Percentiles rank a stretch among this genome's conserved stretches.
Evolutionary conservation across 352 stramenopile species (phyloP).

Genomic region (Pythium utonaiense): DNA sequence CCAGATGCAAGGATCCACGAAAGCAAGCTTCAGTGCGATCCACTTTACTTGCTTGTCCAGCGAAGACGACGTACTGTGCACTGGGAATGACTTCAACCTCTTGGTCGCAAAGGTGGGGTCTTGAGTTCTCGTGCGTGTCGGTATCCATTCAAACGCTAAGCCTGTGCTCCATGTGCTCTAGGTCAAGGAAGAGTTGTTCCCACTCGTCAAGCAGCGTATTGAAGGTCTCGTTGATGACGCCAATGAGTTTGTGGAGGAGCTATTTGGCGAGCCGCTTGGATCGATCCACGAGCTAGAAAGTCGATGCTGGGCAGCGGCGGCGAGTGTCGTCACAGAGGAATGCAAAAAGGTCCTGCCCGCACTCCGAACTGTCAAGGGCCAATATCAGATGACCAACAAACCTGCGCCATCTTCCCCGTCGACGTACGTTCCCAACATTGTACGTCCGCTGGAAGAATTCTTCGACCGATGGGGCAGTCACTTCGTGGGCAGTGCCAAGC

Average conservation of each 20-base stretch:
- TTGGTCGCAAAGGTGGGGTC: slow-evolving; percentile 45
- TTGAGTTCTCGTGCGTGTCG: no score
- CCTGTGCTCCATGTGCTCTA: slow-evolving; percentile 16
- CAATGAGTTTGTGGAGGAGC: slow-evolving; percentile 39
- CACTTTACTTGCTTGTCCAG: slow-evolving; percentile 41
- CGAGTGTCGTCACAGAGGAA: slow-evolving; percentile 59
- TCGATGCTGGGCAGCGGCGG: slow-evolving; percentile 61
- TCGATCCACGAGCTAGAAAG: slow-evolving; percentile 40
- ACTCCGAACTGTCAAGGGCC: slow-evolving; percentile 82
- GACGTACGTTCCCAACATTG: slow-evolving; percentile 75
- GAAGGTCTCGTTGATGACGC: slow-evolving; percentile 42
- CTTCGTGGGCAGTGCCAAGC: slow-evolving; percentile 36
- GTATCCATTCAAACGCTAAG: no score
- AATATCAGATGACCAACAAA: slow-evolving; percentile 91
- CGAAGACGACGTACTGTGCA: slow-evolving; percentile 68
- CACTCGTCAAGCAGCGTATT: slow-evolving; percentile 31
- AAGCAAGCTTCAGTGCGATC: slow-evolving; percentile 41
- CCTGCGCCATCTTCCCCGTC: slow-evolving; percentile 60
- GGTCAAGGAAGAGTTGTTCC: slow-evolving; percentile 50
- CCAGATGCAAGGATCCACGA: slow-evolving; percentile 39
- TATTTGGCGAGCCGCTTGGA: slow-evolving; percentile 33
- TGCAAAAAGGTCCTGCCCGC: slow-evolving; percentile 87
- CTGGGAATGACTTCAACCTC: slow-evolving; percentile 71
- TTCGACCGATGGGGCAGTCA: slow-evolving; percentile 67
- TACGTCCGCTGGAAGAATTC: slow-evolving; percentile 65